A percentile compares a stretch with the other conserved stretches of the same genome.
Evolutionary conservation across 805 yeast species (phyloP).

Genomic region (Starmerella lactis-condensi): DNA sequence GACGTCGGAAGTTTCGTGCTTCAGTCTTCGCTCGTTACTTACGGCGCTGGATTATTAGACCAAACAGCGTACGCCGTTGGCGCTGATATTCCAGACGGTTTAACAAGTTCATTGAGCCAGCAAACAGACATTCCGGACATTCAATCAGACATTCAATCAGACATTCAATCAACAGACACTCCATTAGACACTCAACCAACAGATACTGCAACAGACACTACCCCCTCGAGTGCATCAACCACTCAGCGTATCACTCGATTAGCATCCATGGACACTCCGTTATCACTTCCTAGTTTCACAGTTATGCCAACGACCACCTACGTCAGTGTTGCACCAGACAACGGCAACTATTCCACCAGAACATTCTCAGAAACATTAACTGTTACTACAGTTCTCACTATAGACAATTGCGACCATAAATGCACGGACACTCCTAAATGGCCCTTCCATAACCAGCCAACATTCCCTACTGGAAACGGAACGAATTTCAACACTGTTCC

Average conservation of each 20-base stretch:
- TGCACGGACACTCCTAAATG: neutral
- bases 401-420: too few relatives aligned
- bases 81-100: too few relatives aligned
- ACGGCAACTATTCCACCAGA: too few relatives aligned
- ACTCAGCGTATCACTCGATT: neutral
- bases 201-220: neutral
- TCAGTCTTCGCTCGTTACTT: slow-evolving; percentile 7
- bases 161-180: slow-evolving; percentile 1
- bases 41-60: slow-evolving; percentile 8
- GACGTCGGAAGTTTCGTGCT: slow-evolving; percentile 7
- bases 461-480: too few relatives aligned
- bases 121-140: too few relatives aligned
- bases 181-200: neutral
- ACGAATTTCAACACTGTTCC: slow-evolving; percentile 1
- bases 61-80: slow-evolving; percentile 5
- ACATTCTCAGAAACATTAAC: too few relatives aligned
- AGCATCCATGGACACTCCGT: neutral
- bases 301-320: too few relatives aligned
- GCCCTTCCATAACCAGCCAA: slow-evolving; percentile 2
- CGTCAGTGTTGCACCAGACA: too few relatives aligned
- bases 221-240: neutral
- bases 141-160: too few relatives aligned
- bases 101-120: too few relatives aligned
- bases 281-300: too few relatives aligned
- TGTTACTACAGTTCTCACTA: too few relatives aligned